Base-by-base conservation (phyloP, 2,329 filamentous ascomycete species). In the Aspergillus ochraceus region DNA sequence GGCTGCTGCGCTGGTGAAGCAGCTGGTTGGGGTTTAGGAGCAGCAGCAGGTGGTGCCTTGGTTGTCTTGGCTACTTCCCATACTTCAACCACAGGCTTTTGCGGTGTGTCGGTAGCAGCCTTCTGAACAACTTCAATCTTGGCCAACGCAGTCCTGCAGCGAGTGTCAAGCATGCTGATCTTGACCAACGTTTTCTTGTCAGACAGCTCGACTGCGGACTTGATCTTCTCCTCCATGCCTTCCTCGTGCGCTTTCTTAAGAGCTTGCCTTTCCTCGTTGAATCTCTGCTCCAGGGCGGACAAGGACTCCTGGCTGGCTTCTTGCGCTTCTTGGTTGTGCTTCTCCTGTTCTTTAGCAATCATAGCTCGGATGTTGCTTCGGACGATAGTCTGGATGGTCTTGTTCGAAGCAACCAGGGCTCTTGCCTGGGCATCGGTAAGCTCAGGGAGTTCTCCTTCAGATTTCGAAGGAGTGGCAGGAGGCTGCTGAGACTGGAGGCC, bases 101-200 rank as follows among this genome's bases (percentile, higher is more conserved):
- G 83, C 0, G 94, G 94, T 0, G 93, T 97, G 52, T 96, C 90
- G n/a, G 83, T 84, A 0, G 90, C 92, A 12, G 94, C 93, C 51
- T 87, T 90, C 70, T 92, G 85, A 3, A 98, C 90, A 1, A 95
- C 86, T 1, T 85, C 84, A 32, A 96, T 78, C 78, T 95, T 96
- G 4, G 89, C 90, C 54, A 83, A 82, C 0, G 88, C 86, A 9
- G 80, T 78, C 62, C 84, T 86, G 51, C 83, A 78, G 71, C 88
- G 87, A 67, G 88, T 90, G 66, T 94, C 89, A 6, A 87, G 81
- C 86, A 96, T 90, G 72, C 92, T 94, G 64, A 94, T 82, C 64
- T 90, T 90, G 52, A 91, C 80, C 2, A 86, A 86, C 56, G 85
- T 86, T 73, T 91, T 91, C 79, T 93, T 93, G 39, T 88, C 86